Evolutionary conservation across 1,284 basidiomycete genomes (phyloP), one percentile per base, ranked within the genome.

Genomic region (Puccinia triticina): DNA sequence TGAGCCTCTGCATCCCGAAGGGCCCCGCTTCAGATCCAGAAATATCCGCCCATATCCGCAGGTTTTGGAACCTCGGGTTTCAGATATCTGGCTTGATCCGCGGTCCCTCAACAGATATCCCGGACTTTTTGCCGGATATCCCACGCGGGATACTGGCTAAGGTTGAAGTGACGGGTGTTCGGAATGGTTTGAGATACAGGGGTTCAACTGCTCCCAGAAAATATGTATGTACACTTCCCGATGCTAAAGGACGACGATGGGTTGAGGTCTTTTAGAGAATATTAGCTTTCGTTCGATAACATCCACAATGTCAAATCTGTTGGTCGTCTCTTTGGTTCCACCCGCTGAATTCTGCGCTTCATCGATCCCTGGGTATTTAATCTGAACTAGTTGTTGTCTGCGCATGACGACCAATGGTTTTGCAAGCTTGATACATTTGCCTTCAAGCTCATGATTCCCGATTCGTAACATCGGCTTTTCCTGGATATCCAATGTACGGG

Each of bases 401-500:
- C 64, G 48, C 26, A 82, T 37, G 57, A 82, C 72, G 40, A 64
- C 59, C 21, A 82, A 34, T 43, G 80, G 80, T 16, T 72, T 59
- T 18, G 57, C 26, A 11, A 82, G 48, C n/a, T 75, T 57, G 26
- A 82, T 37, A 57, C 32, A 55, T 53, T 82, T 82, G 2, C 80
- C 80, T 75, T 82, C 80, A 21, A 82, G 72, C n/a, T 75, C 71
- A 57, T 82, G 80, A 59, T 82, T 82, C 18, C 80, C 80, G 14
- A 82, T 82, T 14, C 71, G 67, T 46, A 75, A 75, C 11, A 82
- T 66, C 21, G 80, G 80, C 59, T 82, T 82, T 37, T 75, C 73
- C 80, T 82, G 48, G 2, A 11, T 34, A 72, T 37, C 32, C 11
- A 26, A 55, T 57, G n/a, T n/a, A n/a, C n/a, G 57, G 34, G n/a